Conservation (phyloP, 2,329 filamentous ascomycete species). For the Xylaria polymorpha region DNA sequence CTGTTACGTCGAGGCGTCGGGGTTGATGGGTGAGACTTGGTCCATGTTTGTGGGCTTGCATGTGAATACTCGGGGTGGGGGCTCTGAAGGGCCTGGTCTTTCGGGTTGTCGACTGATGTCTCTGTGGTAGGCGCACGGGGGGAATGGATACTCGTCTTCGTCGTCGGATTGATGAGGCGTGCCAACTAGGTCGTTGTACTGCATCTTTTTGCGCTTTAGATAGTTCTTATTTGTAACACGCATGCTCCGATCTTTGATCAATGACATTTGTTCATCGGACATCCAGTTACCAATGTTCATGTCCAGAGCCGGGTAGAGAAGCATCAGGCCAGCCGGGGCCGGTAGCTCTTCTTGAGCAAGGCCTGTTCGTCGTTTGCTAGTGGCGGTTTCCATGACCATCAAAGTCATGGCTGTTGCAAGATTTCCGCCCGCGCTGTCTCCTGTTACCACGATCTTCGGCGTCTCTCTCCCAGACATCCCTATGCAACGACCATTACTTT, state of each 20-base stretch:
- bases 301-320: conserved; percentile 91
- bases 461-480: conserved; percentile 74
- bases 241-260: conserved; percentile 86
- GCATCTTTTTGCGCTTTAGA: conserved; percentile 84
- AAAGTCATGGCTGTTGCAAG: conserved; percentile 82
- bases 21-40: conserved; percentile 42
- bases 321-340: conserved; percentile 80
- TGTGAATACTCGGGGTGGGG: conserved; percentile 65
- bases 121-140: conserved; percentile 40
- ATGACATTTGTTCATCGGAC: conserved; percentile 95
- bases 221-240: conserved; percentile 83
- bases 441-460: conserved; percentile 78
- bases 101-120: conserved; percentile 34
- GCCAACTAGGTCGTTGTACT: conserved; percentile 85
- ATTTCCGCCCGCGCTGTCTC: conserved; percentile 86
- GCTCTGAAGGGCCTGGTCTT: conserved; percentile 45
- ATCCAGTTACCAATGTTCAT: conserved; percentile 99
- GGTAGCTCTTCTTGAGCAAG: conserved; percentile 72
- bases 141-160: conserved; percentile 65
- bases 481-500: conserved; percentile 78
- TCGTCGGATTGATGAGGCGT: conserved; percentile 86
- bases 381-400: conserved; percentile 85
- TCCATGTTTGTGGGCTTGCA: conserved; percentile 56
- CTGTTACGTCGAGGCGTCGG: conserved; percentile 37
- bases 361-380: conserved; percentile 66